Evolutionary conservation across 176 grass and related monocot species (phyloP), one percentile per base, ranked within the genome.

Genomic region (Saccharum spontaneum): DNA sequence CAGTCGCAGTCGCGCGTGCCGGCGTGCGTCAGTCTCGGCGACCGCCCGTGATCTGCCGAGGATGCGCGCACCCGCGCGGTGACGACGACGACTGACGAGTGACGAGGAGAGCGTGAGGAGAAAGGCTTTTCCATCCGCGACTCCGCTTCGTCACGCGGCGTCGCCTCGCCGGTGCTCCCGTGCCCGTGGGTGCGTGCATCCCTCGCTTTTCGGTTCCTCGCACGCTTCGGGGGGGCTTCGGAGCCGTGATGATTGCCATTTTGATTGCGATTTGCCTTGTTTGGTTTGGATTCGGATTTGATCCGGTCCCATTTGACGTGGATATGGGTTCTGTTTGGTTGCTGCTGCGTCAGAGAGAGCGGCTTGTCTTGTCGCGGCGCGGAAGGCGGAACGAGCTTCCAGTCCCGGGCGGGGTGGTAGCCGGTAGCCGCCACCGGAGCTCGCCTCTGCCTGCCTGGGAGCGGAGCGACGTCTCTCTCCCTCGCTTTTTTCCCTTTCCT

Each of bases 391-490:
- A 14, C 24, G 41, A 78, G 36, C 83, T 82, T 45, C n/a, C 33
- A 78, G 23, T 82, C 73, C 68, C 57, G 46, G 50, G 40, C 34
- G 12, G 37, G 54, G 43, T 45, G 68, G 68, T 22, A 23, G 37
- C 20, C 23, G 49, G 48, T 34, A 71, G 77, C 88, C 38, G 33
- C 67, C 7, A 78, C 40, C 17, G 20, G 8, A 7, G 81, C 54
- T 59, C 22, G 75, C 26, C 40, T 12, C 14, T 48, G 40, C 41
- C 50, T 44, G 45, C 41, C 50, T 44, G 45, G 70, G 73, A 60
- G 73, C 79, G 70, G 73, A 60, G 73, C 79, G 86, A 70, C 79
- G 80, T 62, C 73, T 61, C 81, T 69, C 36, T 31, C 68, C n/a
- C 57, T 61, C 9, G 20, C 55, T 10, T 55, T 55, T 55, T 37